phyloP scores from a whole-genome alignment of 495 filamentous ascomycete genomes.

The Wilcoxina mikolae region DNA sequence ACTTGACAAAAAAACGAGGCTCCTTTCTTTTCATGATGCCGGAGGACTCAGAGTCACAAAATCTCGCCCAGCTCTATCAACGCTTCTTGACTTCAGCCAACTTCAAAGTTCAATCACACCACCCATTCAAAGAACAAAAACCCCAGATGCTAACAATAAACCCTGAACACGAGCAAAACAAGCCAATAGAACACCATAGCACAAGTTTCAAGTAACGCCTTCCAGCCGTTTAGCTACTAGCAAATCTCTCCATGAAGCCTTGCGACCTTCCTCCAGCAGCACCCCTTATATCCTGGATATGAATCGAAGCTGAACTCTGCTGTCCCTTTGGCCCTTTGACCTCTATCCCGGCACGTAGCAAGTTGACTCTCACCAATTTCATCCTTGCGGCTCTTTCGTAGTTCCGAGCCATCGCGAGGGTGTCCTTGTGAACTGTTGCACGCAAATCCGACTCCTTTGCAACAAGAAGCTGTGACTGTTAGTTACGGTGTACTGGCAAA shows the following conservation, averaged over 20 bases:
- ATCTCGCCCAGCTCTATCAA: too few relatives aligned
- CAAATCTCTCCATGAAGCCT: background rate
- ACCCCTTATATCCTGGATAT: background rate
- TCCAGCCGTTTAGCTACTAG: too few relatives aligned
- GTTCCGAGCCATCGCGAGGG: conserved; percentile 48
- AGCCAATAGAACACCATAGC: too few relatives aligned
- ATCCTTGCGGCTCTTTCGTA: conserved; percentile 62
- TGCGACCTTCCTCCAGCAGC: background rate
- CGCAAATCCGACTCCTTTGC: conserved; percentile 51
- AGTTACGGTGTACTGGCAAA: background rate
- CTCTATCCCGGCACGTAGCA: conserved; percentile 60
- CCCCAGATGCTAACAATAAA: too few relatives aligned
- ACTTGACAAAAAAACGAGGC: too few relatives aligned
- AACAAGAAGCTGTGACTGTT: conserved; percentile 43
- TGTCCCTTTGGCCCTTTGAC: conserved; percentile 35
- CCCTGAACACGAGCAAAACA: too few relatives aligned
- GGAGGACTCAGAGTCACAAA: too few relatives aligned
- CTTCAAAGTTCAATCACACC: too few relatives aligned
- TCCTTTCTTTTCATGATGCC: too few relatives aligned
- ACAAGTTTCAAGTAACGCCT: too few relatives aligned
- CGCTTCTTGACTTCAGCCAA: too few relatives aligned
- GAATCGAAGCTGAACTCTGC: background rate
- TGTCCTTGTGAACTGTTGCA: conserved; percentile 48
- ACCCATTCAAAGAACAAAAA: too few relatives aligned
- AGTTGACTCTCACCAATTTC: conserved; percentile 58